Conservation (phyloP, 306 rosid genomes). For the Potentilla sterilis region DNA sequence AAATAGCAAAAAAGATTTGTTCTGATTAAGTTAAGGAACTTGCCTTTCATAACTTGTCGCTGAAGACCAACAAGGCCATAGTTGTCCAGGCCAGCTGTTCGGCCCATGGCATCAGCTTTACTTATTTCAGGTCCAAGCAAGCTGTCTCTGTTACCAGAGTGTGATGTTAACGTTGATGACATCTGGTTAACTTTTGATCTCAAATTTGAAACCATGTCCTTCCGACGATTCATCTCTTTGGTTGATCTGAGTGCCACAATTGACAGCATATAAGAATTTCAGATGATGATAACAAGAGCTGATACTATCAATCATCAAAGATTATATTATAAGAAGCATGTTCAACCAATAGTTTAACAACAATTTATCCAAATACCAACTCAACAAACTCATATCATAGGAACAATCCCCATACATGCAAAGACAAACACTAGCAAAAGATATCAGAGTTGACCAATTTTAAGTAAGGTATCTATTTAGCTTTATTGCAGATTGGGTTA, state of each 20-base stretch:
- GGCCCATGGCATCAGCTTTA: slow-evolving; percentile 69
- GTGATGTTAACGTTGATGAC: slow-evolving; percentile 83
- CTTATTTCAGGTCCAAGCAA: slow-evolving; percentile 91
- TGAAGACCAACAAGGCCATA: slow-evolving; percentile 81
- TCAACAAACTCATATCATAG: background rate
- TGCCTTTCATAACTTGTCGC: slow-evolving; percentile 86
- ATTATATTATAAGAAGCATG: background rate
- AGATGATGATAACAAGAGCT: slow-evolving; percentile 11
- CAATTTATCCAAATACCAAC: slow-evolving; percentile 1
- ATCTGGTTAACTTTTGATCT: slow-evolving; percentile 81
- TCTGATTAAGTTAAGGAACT: slow-evolving; percentile 30
- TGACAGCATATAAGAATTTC: slow-evolving; percentile 23
- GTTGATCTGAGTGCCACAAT: slow-evolving; percentile 56
- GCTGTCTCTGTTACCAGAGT: slow-evolving; percentile 86
- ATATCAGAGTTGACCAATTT: background rate
- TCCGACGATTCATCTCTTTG: slow-evolving; percentile 98
- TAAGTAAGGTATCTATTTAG: background rate
- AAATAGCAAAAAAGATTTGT: background rate
- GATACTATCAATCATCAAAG: background rate
- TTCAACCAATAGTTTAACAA: background rate
- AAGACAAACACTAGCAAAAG: background rate
- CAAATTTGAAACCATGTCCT: slow-evolving; percentile 69
- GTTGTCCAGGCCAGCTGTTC: slow-evolving; percentile 83
- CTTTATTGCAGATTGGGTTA: background rate
- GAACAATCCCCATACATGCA: background rate